Base-by-base conservation (phyloP, 2,329 filamentous ascomycete species). In the Anthostomella pinea region DNA sequence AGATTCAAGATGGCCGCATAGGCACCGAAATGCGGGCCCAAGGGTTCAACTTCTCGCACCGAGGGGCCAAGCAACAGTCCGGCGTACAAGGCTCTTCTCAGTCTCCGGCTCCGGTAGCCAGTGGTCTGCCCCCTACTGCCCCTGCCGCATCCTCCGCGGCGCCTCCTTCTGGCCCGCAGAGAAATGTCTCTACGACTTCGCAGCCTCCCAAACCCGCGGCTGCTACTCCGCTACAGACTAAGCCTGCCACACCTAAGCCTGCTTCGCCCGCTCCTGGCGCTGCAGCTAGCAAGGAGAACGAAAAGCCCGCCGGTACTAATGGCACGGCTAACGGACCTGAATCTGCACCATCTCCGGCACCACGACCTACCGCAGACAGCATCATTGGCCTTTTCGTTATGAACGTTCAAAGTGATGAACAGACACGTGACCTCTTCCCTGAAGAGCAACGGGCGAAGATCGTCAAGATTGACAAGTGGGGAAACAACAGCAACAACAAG, bases 21-120 rank as follows among this genome's bases (percentile, higher is more conserved):
- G 93, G 90, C 30, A 98, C 93, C 0, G 93, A 98, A 68, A 98
- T 98, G 93, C 83, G 89, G 46, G 93, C 93, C 15, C 93, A 98
- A 59, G 93, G 93, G 26, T 98, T 98, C 77, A 98, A 98, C 75
- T 98, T 98, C 64, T 89, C 93, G 16, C 93, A 98, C 64, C 85
- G 93, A 53, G 87, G 86, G 47, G 83, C 86, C 39, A 97, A 97
- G 72, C 81, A 85, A 59, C 72, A 72, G 46, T 60, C 66, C 18
- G 66, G 62, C 13, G 52, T 59, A 54, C 60, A 65, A 41, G 57
- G 46, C 54, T 59, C 58, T 15, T 58, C 56, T 8, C n/a, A n/a
- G n/a, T 62, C 57, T 15, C 62, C 64, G 41, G 57, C 63, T 48
- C 64, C 59, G 36, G 59, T 49, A 14, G 53, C 47, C 46, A 49